Evolutionary conservation across 164 flowering plant species (phyloP), one percentile per base, ranked within the genome.

Genomic region (Magnolia officinalis): DNA sequence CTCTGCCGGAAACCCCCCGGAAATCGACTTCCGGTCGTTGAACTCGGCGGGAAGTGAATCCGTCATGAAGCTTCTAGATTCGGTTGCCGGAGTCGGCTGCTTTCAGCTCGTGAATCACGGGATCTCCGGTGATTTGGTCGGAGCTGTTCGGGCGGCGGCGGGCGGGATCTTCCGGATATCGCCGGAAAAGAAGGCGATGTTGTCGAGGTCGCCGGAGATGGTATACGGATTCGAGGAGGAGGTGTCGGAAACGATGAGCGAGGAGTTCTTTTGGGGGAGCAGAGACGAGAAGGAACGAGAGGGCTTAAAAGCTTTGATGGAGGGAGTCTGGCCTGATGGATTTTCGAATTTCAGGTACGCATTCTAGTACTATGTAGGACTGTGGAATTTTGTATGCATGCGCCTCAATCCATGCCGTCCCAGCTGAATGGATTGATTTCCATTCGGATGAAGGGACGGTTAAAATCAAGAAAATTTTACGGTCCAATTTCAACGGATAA

Each of bases 231-330:
- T 89, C 67, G 98, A 88, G 78, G 91, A 88, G 73, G 77, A 23
- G 29, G 79, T 68, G 50, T 14, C 8, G 68, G 79, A 1, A 67
- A 87, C 84, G 58, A 70, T 76, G 21, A 78, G 85, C 76, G 95
- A 91, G 74, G 95, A 93, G 80, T 93, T 95, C 72, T 85, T 87
- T 52, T 95, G 98, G 98, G 78, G 89, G 55, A 75, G 89, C 49
- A 73, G 74, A 66, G 90, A 86, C 49, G 82, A 83, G 50, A 37
- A 37, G 4, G 75, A 77, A 63, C 14, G 63, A 23, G 59, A 50
- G 69, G 79, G 74, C 2, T 81, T 90, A 84, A 84, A 78, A 78
- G 31, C 73, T 58, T 84, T 84, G 66, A 88, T 95, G 98, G 91
- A 91, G 90, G 89, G 84, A 85, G 80, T 91, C 55, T 88, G 86